Base-by-base conservation (phyloP, 2,329 filamentous ascomycete species). In the Monosporascus sp. region DNA sequence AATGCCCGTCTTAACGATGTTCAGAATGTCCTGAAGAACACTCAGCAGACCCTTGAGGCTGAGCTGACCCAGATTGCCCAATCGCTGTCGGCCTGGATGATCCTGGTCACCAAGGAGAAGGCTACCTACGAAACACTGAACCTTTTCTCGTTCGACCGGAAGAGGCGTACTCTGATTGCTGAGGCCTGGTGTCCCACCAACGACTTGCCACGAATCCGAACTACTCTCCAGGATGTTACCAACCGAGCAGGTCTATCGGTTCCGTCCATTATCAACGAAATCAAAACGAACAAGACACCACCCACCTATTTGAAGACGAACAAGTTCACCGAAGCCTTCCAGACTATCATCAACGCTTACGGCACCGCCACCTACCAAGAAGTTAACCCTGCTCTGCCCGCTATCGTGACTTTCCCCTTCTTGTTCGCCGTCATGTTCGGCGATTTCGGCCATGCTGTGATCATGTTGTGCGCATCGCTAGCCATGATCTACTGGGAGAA, bases 381-480 rank as follows among this genome's bases (percentile, higher is more conserved):
- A 74, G 89, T 97, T 70, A 99, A 99, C 74, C 94, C 94, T 53
- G 93, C 91, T 57, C 81, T 99, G 22, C 93, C 93, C 38, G 94
- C 96, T 49, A 91, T 97, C 61, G 86, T 99, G 58, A 99, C 94
- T 6, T 99, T 99, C 73, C 94, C 95, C n/a, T 99, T 99, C 79
- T 79, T 99, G 57, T 99, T 99, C 69, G 94, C 94, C 48, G 94
- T 99, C 82, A 99, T 99, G 94, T 99, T 99, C 68, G 95, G 94
- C 78, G 94, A 99, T 72, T 86, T 96, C 54, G 95, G 94, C 49
- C 94, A 99, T 67, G 94, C 93, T 60, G 72, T 86, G 60, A 88
- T 99, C 70, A 96, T 99, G 88, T 80, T 93, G 44, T 69, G 83
- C 52, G 89, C 90, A 53, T 89, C 94, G 15, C 66, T 85, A 52